Base-by-base conservation (phyloP, 345 rosid genomes). In the Eucalyptus brandiana region DNA sequence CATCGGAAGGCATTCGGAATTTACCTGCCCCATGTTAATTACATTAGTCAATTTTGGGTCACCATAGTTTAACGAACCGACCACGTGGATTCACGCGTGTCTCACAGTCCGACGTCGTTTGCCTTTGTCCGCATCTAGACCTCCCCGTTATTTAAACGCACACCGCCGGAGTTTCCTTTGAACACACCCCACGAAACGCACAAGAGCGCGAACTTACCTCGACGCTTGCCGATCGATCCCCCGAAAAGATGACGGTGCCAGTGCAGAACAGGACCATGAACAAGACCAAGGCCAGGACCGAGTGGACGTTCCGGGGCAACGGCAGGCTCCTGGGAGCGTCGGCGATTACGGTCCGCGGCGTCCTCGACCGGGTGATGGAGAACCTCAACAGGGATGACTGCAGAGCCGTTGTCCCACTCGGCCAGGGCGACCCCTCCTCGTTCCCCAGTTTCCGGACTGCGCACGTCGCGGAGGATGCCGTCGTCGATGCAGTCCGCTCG, bases 351-450 rank as follows among this genome's bases (percentile, higher is more conserved):
- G 87, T 92, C 60, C 90, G 96, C 9, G 92, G 92, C 7, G 58
- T 92, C 69, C 89, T 90, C 40, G 81, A 76, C 90, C 12, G 50
- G 56, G n/a, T 93, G 45, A 87, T 42, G 69, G 92, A 40, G 17
- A 93, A 83, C 80, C 88, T 94, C 80, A 87, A 91, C 86, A 42
- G 85, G 60, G 90, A 90, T 69, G 93, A 91, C 42, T 19, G 87
- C 80, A 90, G 92, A 85, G 72, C 53, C 9, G 88, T 92, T 42
- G 76, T 93, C 37, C 92, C 93, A 40, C 92, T 94, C 3, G 93
- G 92, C 89, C 93, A 93, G 51, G 95, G 96, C 9, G 95, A 93
- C 76, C 95, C 96, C 87, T 92, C 94, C 44, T 86, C 88, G 10
- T 93, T 93, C 56, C 92, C 94, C 0, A 86, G 92, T 87, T 93